Evolutionary conservation across 306 rosid genomes (phyloP).

Genomic region (Castanea sativa): DNA sequence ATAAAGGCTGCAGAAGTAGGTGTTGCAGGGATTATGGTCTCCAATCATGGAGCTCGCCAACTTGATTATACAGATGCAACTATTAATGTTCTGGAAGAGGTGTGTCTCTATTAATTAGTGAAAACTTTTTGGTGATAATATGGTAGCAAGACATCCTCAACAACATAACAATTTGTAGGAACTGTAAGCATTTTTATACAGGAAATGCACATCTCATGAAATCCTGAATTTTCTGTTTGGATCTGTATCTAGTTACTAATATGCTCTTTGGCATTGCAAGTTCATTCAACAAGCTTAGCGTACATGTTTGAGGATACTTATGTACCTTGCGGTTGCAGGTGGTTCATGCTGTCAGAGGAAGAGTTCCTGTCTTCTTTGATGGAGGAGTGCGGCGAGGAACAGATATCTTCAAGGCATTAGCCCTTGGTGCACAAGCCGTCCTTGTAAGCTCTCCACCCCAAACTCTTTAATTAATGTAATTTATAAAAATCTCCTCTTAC

Average conservation of each 20-base stretch:
- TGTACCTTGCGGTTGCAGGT: slow-evolving; percentile 32
- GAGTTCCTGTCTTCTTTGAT: slow-evolving; percentile 51
- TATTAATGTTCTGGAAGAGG: slow-evolving; percentile 34
- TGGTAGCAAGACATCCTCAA: background rate
- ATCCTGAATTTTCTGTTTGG: background rate
- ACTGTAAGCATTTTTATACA: background rate
- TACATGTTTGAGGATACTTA: background rate
- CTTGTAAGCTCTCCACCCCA: slow-evolving; percentile 39
- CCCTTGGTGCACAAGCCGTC: slow-evolving; percentile 69
- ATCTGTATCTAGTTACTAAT: background rate
- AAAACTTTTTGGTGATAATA: background rate
- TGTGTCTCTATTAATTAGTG: background rate
- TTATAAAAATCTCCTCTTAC: background rate
- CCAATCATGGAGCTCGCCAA: slow-evolving; percentile 39
- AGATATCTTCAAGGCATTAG: slow-evolving; percentile 63
- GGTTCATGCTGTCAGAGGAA: slow-evolving; percentile 51
- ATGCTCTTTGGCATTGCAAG: background rate
- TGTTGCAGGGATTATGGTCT: slow-evolving; percentile 27
- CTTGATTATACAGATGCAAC: slow-evolving; percentile 32
- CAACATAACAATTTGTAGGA: background rate
- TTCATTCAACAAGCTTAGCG: background rate
- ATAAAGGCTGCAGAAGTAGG: slow-evolving; percentile 27
- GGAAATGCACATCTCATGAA: background rate
- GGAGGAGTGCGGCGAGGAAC: slow-evolving; percentile 72
- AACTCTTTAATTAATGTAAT: background rate